Evolutionary conservation across 306 rosid species (phyloP).

Genomic region (Fragaria ananassa): DNA sequence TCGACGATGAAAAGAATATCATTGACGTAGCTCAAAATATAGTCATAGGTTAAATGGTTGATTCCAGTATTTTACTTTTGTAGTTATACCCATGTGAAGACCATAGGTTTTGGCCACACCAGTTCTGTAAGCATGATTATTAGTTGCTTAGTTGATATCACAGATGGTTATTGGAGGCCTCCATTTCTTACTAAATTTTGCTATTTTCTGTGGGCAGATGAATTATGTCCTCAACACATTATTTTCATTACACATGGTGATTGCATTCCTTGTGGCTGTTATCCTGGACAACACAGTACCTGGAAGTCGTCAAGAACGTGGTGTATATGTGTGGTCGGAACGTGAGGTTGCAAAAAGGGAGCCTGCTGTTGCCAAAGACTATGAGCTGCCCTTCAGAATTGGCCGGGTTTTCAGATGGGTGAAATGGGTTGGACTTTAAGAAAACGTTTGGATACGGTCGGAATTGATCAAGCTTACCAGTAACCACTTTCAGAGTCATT

Average conservation of each 20-base stretch:
- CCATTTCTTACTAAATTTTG: not conserved
- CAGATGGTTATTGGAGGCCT: constrained; percentile 8
- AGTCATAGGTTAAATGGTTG: not conserved
- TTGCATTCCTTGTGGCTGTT: constrained; percentile 82
- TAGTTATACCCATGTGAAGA: not conserved
- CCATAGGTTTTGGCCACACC: not conserved
- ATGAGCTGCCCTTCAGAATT: constrained; percentile 72
- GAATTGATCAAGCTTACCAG: constrained; percentile 11
- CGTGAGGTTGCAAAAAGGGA: constrained; percentile 75
- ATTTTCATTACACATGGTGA: constrained; percentile 78
- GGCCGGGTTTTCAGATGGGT: constrained; percentile 94
- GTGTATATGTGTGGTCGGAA: constrained; percentile 94
- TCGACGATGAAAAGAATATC: not conserved
- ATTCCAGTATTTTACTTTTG: not conserved
- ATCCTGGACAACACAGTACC: constrained; percentile 95
- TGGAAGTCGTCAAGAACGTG: constrained; percentile 90
- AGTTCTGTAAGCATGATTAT: too few species aligned
- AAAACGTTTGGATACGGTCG: not conserved
- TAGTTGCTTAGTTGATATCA: not conserved
- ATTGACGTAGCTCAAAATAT: not conserved
- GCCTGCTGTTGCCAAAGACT: constrained; percentile 77
- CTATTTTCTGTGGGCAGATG: constrained; percentile 45
- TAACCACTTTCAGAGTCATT: constrained; percentile 2
- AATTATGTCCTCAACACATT: constrained; percentile 75
- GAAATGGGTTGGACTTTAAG: constrained; percentile 85